phyloP scores from a whole-genome alignment of 2,329 filamentous ascomycete genomes.

The Hymenoscyphus repandus region DNA sequence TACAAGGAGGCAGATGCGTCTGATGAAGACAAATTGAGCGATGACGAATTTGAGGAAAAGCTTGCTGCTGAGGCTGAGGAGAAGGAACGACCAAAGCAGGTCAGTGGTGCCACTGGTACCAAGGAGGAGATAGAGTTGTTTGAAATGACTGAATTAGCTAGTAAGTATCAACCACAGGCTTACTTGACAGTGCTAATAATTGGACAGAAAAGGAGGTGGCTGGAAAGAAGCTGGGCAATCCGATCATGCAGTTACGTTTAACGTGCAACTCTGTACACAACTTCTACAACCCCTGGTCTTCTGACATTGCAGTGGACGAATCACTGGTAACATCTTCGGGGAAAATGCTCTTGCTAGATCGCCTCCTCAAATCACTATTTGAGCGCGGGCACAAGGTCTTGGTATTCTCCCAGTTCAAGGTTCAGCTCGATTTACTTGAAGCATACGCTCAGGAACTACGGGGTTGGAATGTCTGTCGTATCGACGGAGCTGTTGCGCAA shows the following conservation, averaged over 20 bases:
- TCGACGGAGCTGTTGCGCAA: conserved; percentile 83
- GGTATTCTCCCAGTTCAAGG: conserved; percentile 96
- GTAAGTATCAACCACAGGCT: conserved; percentile 40
- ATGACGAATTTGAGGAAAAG: conserved; percentile 77
- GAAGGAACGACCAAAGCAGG: conserved; percentile 31
- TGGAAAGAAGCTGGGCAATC: conserved; percentile 88
- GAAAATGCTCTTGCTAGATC: conserved; percentile 92
- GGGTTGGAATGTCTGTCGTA: conserved; percentile 77
- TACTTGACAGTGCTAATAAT: conserved; percentile 27
- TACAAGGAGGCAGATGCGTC: conserved; percentile 55
- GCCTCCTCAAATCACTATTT: conserved; percentile 73
- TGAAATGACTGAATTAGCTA: conserved; percentile 70
- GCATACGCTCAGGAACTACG: conserved; percentile 79
- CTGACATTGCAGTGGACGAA: conserved; percentile 64
- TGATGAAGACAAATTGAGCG: conserved; percentile 63
- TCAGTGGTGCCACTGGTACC: conserved; percentile 38
- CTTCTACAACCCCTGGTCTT: conserved; percentile 87
- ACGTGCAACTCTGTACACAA: conserved; percentile 94
- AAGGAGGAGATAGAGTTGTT: conserved; percentile 58
- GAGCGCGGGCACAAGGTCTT: conserved; percentile 77
- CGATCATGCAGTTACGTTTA: conserved; percentile 83
- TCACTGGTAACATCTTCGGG: conserved; percentile 81
- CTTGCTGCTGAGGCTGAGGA: conserved; percentile 57
- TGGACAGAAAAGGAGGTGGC: conserved; percentile 71
- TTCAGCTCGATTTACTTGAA: conserved; percentile 83